Conservation (phyloP, 2,329 filamentous ascomycete genomes). For the Calcarisporium arbuscula region DNA sequence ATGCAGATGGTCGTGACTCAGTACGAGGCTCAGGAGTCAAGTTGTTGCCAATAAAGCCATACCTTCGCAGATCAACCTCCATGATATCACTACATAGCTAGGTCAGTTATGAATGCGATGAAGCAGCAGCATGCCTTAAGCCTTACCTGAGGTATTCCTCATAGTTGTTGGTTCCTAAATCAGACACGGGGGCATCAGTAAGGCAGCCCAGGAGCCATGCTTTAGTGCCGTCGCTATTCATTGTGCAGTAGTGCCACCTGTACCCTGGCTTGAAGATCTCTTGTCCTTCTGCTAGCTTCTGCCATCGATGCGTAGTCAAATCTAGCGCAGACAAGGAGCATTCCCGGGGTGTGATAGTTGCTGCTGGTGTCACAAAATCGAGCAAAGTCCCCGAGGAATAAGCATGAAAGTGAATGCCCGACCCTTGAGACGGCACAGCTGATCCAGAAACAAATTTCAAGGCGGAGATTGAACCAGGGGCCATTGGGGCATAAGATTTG, state of each 20-base stretch:
- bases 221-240: conserved; percentile 91
- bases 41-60: conserved; percentile 82
- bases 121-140: background rate
- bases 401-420: conserved; percentile 90
- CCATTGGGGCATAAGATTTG: conserved; percentile 71
- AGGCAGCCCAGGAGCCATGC: conserved; percentile 95
- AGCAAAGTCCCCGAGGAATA: conserved; percentile 89
- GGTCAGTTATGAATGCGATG: background rate
- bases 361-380: conserved; percentile 89
- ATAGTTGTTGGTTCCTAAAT: conserved; percentile 61
- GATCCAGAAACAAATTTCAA: conserved; percentile 78
- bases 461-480: conserved; percentile 83
- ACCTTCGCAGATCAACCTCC: conserved; percentile 85
- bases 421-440: conserved; percentile 79
- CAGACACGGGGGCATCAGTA: conserved; percentile 61
- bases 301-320: conserved; percentile 81
- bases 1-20: conserved; percentile 43
- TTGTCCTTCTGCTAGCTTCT: conserved; percentile 86
- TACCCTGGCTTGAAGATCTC: conserved; percentile 91
- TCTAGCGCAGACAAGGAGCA: conserved; percentile 89
- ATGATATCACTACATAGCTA: conserved; percentile 64
- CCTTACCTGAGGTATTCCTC: conserved; percentile 75
- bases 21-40: conserved; percentile 48
- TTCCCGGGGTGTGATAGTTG: conserved; percentile 77
- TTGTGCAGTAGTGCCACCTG: conserved; percentile 96